phyloP scores from a whole-genome alignment of 441 rosid genomes.

The Populus hybrid region DNA sequence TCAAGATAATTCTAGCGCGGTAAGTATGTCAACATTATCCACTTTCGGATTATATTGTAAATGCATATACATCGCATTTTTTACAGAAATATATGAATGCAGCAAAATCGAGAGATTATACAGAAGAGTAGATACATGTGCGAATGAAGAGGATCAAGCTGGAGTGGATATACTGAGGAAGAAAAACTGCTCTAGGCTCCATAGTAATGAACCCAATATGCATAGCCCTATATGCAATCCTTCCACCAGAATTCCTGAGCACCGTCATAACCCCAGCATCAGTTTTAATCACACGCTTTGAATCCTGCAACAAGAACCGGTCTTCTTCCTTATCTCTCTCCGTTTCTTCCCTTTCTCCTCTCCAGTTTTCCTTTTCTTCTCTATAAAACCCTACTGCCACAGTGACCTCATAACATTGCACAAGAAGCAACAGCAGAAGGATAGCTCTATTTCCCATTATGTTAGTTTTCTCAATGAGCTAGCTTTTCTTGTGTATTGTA shows the following conservation, averaged over 20 bases:
- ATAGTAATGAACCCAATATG: conserved; percentile 75
- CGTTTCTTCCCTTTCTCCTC: conserved; percentile 2
- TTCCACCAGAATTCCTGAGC: conserved; percentile 41
- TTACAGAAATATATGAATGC: not conserved
- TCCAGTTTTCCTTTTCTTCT: conserved; percentile 16
- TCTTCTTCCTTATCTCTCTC: conserved; percentile 12
- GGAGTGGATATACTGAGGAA: conserved; percentile 81
- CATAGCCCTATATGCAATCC: conserved; percentile 42
- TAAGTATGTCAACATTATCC: not conserved
- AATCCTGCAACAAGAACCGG: conserved; percentile 50
- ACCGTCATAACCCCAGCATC: conserved; percentile 78
- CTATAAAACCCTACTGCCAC: conserved; percentile 9
- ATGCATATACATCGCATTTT: not conserved
- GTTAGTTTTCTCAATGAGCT: too few species aligned
- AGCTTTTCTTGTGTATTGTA: not conserved
- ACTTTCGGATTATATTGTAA: not conserved
- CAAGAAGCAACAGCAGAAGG: conserved; percentile 24
- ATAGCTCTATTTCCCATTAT: conserved; percentile 27
- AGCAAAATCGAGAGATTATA: not conserved
- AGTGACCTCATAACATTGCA: conserved; percentile 26
- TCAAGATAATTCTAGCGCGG: not conserved
- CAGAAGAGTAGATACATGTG: conserved; percentile 34
- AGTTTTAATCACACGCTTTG: conserved; percentile 55
- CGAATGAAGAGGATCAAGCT: conserved; percentile 61
- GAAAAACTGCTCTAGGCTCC: conserved; percentile 75